A percentile compares a stretch with the other conserved stretches of the same genome.
Conservation (phyloP, 1,139 yeast genomes). For the Candida pseudoviswanathii region DNA sequence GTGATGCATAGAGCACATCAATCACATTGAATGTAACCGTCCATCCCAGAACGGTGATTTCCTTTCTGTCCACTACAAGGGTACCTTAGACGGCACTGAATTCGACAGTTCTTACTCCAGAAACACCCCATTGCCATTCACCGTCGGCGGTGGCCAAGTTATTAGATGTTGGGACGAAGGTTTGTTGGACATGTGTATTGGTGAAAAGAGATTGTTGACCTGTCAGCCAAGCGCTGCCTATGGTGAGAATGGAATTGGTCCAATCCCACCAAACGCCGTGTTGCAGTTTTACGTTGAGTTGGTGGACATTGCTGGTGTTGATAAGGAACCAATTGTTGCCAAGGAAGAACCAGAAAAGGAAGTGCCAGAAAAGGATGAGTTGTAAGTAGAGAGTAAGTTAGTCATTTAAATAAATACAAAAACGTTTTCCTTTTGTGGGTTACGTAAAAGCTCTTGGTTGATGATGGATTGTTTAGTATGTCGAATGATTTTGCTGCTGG, state of each 20-base stretch:
- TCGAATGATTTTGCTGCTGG: not conserved
- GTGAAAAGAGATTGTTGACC: constrained; percentile 76
- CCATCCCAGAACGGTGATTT: constrained; percentile 64
- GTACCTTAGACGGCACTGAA: constrained; percentile 66
- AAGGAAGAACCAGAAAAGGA: constrained; percentile 11
- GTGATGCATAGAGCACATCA: constrained; percentile 25
- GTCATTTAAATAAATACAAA: not conserved
- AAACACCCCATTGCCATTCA: constrained; percentile 66
- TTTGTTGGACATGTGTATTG: constrained; percentile 74
- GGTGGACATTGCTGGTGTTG: constrained; percentile 46
- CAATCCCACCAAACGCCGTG: constrained; percentile 76
- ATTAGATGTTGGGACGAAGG: constrained; percentile 92
- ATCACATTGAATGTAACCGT: constrained; percentile 55
- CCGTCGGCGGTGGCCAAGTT: constrained; percentile 74
- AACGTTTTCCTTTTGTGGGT: not conserved
- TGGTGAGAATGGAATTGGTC: constrained; percentile 76
- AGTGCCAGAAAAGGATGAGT: constrained; percentile 14
- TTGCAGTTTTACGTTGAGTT: constrained; percentile 60
- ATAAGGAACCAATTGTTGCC: constrained; percentile 5
- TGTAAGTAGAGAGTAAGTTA: constrained; percentile 8
- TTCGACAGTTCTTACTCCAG: constrained; percentile 76
- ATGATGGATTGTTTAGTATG: too few species aligned
- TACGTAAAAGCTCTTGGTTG: too few species aligned
- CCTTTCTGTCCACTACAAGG: constrained; percentile 75
- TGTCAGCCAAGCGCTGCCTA: constrained; percentile 81